Conservation (phyloP, 306 rosid genomes). For the Ormosia emarginata region DNA sequence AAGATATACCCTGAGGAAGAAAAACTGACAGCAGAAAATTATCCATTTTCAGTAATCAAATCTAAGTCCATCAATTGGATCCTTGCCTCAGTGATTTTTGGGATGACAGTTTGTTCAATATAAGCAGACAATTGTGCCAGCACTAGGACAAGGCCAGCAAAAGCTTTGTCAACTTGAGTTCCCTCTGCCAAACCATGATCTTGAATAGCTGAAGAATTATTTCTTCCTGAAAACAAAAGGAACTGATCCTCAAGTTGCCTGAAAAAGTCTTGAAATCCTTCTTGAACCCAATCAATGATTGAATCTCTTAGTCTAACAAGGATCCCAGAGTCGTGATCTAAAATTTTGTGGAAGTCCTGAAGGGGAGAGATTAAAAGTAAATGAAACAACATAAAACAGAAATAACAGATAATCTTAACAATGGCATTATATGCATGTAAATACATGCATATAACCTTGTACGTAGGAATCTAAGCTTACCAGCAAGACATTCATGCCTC, state of each 20-base stretch:
- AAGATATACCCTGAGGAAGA: conserved; percentile 20
- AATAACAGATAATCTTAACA: neutral
- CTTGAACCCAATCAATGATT: conserved; percentile 82
- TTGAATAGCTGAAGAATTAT: conserved; percentile 49
- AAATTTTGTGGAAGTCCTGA: conserved; percentile 82
- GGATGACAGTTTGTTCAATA: conserved; percentile 86
- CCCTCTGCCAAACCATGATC: conserved; percentile 62
- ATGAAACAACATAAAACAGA: conserved; percentile 15
- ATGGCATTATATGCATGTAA: neutral
- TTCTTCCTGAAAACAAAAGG: conserved; percentile 62
- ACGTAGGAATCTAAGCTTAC: conserved; percentile 39
- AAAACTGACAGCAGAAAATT: conserved; percentile 19
- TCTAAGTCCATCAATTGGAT: conserved; percentile 13
- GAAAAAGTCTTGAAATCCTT: conserved; percentile 88
- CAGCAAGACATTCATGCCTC: conserved; percentile 68
- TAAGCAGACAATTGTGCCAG: conserved; percentile 84
- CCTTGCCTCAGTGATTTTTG: conserved; percentile 88
- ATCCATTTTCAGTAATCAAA: conserved; percentile 16
- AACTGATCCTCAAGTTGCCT: conserved; percentile 68
- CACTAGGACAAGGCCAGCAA: conserved; percentile 78
- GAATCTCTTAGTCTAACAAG: conserved; percentile 55
- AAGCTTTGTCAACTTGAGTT: conserved; percentile 57
- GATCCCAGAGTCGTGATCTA: conserved; percentile 59
- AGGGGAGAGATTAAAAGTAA: conserved; percentile 22
- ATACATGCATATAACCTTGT: neutral